phyloP scores from a whole-genome alignment of 495 filamentous ascomycete species.

The Penicillium goetzii region DNA sequence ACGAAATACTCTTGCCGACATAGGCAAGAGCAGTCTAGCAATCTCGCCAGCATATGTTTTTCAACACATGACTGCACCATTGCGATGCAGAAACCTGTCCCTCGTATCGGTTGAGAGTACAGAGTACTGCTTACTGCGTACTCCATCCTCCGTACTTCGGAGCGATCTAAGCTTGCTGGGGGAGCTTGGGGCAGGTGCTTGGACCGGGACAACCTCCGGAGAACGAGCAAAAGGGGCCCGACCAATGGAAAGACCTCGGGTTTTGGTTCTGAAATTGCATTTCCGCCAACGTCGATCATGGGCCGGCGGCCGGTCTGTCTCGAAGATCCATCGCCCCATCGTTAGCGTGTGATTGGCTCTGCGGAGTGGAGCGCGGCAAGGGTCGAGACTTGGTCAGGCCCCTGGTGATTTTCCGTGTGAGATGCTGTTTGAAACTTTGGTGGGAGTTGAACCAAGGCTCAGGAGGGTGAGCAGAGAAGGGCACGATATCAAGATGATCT shows the following conservation, averaged over 20 bases:
- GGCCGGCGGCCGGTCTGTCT: slow-evolving; percentile 14
- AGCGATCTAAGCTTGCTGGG: background rate
- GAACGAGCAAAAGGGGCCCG: background rate
- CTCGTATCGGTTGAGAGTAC: background rate
- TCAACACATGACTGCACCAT: background rate
- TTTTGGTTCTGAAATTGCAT: slow-evolving; percentile 13
- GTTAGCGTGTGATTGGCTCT: slow-evolving; percentile 32
- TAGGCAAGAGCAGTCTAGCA: background rate
- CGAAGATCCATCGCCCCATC: slow-evolving; percentile 21
- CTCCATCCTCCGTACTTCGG: background rate
- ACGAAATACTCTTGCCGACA: background rate
- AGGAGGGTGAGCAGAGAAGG: background rate
- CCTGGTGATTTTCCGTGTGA: background rate
- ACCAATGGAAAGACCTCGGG: background rate
- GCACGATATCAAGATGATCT: background rate
- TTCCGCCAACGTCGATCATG: slow-evolving; percentile 19
- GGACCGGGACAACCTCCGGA: background rate
- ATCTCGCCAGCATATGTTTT: background rate
- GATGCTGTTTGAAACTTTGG: too few species aligned
- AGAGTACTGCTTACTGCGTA: background rate
- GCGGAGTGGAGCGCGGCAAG: slow-evolving; percentile 24
- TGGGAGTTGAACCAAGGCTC: background rate
- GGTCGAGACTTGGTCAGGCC: slow-evolving; percentile 20
- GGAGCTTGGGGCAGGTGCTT: background rate
- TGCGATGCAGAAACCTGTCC: background rate